A percentile compares a stretch with the other conserved stretches of the same genome.
phyloP scores from a whole-genome alignment of 228 moss, liverwort and hornwort species.

The Sphagnum magellanicum region DNA sequence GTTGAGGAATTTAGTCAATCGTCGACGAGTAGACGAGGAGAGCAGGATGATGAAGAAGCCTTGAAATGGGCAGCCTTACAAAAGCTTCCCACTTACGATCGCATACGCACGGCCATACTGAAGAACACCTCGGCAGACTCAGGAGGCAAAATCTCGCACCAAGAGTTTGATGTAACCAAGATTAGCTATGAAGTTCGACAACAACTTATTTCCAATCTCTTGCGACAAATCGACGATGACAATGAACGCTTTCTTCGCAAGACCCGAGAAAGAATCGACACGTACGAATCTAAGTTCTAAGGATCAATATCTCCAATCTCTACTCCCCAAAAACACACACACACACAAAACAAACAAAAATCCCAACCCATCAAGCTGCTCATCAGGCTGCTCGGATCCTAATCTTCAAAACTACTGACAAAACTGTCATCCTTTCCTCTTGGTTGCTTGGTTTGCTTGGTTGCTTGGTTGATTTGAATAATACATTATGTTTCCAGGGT shows the following conservation, averaged over 20 bases:
- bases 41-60: constrained; percentile 86
- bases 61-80: constrained; percentile 89
- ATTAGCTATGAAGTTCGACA: constrained; percentile 80
- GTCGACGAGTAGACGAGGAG: constrained; percentile 11
- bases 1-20: too few species aligned
- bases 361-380: too few species aligned
- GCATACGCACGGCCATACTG: constrained; percentile 80
- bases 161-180: constrained; percentile 77
- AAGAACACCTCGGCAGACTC: constrained; percentile 52
- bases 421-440: too few species aligned
- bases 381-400: too few species aligned
- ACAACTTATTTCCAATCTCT: constrained; percentile 73
- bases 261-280: constrained; percentile 78
- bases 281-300: constrained; percentile 4
- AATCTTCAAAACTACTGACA: too few species aligned
- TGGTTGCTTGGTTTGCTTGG: too few species aligned
- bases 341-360: too few species aligned
- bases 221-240: constrained; percentile 81
- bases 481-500: constrained; percentile 25
- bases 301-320: too few species aligned
- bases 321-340: too few species aligned
- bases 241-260: constrained; percentile 82
- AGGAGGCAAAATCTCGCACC: constrained; percentile 40
- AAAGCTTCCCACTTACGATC: constrained; percentile 84
- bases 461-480: too few species aligned